Evolutionary conservation across 192 early-diverging fungal species (phyloP).

Genomic region (Umbelopsis sp.): DNA sequence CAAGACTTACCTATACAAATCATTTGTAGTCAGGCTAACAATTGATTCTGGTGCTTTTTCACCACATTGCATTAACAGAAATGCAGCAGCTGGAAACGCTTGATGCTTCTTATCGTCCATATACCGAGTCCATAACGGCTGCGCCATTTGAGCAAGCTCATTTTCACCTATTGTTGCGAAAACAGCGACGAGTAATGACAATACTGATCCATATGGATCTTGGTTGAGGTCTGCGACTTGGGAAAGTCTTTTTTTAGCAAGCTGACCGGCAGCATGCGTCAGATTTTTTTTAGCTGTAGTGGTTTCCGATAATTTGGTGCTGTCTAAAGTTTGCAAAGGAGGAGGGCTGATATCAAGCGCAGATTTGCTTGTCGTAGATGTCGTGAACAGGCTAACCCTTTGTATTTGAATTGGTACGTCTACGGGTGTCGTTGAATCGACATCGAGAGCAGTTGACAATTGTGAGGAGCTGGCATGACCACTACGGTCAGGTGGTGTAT

Average conservation of each 20-base stretch:
- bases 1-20: conserved; percentile 50
- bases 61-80: conserved; percentile 60
- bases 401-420: background rate
- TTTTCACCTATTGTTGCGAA: conserved; percentile 46
- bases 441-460: background rate
- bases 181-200: conserved; percentile 55
- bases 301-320: too few relatives aligned
- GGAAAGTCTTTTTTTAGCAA: conserved; percentile 34
- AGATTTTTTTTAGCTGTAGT: background rate
- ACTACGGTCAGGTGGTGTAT: background rate
- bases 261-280: background rate
- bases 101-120: conserved; percentile 50
- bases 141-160: conserved; percentile 42
- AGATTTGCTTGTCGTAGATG: background rate
- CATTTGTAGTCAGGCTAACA: conserved; percentile 42
- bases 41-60: conserved; percentile 51
- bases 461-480: background rate
- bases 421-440: background rate
- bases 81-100: conserved; percentile 47
- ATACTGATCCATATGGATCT: conserved; percentile 46
- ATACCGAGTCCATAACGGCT: conserved; percentile 52
- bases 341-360: background rate
- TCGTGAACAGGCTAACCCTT: background rate
- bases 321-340: conserved; percentile 7
- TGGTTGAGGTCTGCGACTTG: conserved; percentile 42